phyloP scores from a whole-genome alignment of 345 rosid genomes.

The Punica granatum region DNA sequence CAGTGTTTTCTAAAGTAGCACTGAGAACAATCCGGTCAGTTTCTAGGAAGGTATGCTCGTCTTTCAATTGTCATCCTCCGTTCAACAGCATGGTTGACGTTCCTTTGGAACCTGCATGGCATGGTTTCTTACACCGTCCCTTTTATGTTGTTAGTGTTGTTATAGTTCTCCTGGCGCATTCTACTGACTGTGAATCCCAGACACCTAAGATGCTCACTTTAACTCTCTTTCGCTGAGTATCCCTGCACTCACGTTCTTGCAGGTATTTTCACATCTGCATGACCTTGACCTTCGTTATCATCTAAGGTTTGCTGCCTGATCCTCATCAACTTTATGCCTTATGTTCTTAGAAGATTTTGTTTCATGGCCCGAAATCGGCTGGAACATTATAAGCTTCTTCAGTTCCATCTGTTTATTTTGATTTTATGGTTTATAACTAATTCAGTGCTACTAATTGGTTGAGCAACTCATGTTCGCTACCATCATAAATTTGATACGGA shows the following conservation, averaged over 20 bases:
- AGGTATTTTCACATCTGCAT: constrained; percentile 95
- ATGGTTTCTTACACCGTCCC: not conserved
- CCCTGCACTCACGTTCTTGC: constrained; percentile 11
- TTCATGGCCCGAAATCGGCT: not conserved
- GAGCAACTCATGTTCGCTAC: not conserved
- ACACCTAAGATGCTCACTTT: not conserved
- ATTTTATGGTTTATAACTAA: not conserved
- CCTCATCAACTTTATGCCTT: not conserved
- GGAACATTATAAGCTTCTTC: not conserved
- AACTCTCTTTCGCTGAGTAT: constrained; percentile 1
- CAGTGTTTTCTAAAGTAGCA: constrained; percentile 92
- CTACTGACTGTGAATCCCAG: not conserved
- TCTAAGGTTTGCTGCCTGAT: constrained; percentile 51
- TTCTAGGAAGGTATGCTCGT: constrained; percentile 67
- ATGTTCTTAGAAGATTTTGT: not conserved
- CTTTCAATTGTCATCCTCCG: constrained; percentile 2
- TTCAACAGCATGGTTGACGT: not conserved
- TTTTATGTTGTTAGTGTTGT: not conserved
- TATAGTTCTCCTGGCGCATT: not conserved
- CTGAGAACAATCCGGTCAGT: constrained; percentile 83
- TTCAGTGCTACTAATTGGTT: not conserved
- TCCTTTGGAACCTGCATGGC: not conserved
- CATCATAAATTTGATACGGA: not conserved
- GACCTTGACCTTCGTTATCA: constrained; percentile 88
- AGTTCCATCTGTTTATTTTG: not conserved